Conservation (phyloP, 208 protist genomes). For the Leishmania turanica region DNA sequence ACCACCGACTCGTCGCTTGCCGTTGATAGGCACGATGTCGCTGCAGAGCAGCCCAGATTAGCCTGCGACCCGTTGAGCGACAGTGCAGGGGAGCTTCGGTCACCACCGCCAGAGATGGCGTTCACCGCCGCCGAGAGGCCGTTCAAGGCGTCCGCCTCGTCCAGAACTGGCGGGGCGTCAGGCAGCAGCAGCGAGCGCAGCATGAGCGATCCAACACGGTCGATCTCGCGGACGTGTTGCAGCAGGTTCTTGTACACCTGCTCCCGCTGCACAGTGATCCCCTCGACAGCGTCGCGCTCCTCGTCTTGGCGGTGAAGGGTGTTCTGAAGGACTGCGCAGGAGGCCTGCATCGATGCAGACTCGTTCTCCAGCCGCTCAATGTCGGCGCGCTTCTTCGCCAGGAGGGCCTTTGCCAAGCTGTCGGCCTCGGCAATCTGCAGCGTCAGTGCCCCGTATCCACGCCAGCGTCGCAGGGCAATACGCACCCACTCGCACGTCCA, state of each 20-base stretch:
- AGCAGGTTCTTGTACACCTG: slow-evolving; percentile 51
- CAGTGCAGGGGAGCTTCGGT: slow-evolving; percentile 1
- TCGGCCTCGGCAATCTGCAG: slow-evolving; percentile 47
- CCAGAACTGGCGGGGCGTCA: slow-evolving; percentile 30
- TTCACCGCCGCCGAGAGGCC: not conserved
- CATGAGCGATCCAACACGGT: slow-evolving; percentile 62
- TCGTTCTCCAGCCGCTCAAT: slow-evolving; percentile 47
- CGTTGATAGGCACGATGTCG: not conserved
- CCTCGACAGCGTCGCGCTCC: slow-evolving; percentile 36
- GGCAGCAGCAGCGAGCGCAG: slow-evolving; percentile 58
- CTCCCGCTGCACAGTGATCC: slow-evolving; percentile 40
- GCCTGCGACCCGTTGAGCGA: not conserved
- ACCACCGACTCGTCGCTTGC: not conserved
- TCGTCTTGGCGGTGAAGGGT: slow-evolving; percentile 43
- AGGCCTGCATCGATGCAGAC: slow-evolving; percentile 36
- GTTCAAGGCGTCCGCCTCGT: slow-evolving; percentile 12
- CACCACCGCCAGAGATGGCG: not conserved
- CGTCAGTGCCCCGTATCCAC: slow-evolving; percentile 49
- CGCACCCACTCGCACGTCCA: slow-evolving; percentile 56
- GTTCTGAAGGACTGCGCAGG: slow-evolving; percentile 37
- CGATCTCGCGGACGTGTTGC: slow-evolving; percentile 63
- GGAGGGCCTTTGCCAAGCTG: slow-evolving; percentile 39
- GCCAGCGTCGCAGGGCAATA: slow-evolving; percentile 51
- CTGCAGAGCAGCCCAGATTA: not conserved
- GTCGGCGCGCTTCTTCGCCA: slow-evolving; percentile 35